Evolutionary conservation across 164 flowering plant genomes (phyloP), one percentile per base, ranked within the genome.

Genomic region (Tetrastigma voinierianum): DNA sequence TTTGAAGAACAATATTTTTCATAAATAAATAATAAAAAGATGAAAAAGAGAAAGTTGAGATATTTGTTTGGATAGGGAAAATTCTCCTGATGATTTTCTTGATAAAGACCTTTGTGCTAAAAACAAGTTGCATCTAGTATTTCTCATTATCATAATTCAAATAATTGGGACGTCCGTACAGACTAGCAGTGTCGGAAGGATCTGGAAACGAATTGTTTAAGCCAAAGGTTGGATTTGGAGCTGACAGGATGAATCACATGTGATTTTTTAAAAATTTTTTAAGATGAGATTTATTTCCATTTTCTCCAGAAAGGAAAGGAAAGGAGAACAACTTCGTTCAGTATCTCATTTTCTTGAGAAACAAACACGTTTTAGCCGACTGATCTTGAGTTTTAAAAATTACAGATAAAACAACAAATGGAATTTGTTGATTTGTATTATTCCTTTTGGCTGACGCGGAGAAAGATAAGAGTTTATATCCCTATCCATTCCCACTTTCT

Each of bases 1-100:
- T 62, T 70, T 64, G 46, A 68, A 10, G 19, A 16, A 13, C 14
- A 64, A 51, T 9, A 48, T 20, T 19, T 18, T 10, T 46, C 45
- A 44, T 16, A 19, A 45, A 47, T 32, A 52, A 51, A 18, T 14
- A 47, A 32, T 45, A 59, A 23, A 59, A 66, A 18, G 66, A 57
- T 75, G n/a, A 63, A 52, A 70, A 62, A 64, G 66, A 65, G 56
- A 48, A 78, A 66, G 69, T 68, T 65, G 10, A 62, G n/a, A 74
- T 72, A 67, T 69, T 74, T 68, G 25, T 75, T 59, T 75, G 80
- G 84, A 81, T 78, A 81, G 78, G 82, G 72, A 71, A 72, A 72
- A 69, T 67, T 52, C 61, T 55, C 58, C 61, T 63, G 51, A 68
- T 65, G 76, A 77, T 75, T 75, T 73, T 66, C 62, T 32, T 70